These are phyloP conservation scores for Clonostachys byssicola DNA, from an alignment of 2,329 filamentous ascomycete genomes.

Conservation along the genomic window DNA sequence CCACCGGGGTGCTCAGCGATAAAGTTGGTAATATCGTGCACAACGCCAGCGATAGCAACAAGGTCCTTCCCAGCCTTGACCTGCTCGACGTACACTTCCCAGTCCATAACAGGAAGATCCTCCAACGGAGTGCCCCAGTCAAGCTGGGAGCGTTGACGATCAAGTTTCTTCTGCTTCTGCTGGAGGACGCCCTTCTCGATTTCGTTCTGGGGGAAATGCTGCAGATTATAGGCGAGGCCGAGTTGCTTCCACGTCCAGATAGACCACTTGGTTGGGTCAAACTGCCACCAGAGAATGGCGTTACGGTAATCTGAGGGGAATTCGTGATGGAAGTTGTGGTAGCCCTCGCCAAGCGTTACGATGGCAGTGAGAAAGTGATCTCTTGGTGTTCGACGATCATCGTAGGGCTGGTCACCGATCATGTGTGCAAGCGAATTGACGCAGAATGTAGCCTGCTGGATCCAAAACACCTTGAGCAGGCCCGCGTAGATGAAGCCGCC, in stretches of 20 bases:
- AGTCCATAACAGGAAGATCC: slow-evolving; percentile 79
- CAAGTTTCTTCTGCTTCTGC: slow-evolving; percentile 88
- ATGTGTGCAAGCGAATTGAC: slow-evolving; percentile 92
- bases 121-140: slow-evolving; percentile 87
- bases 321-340: slow-evolving; percentile 96
- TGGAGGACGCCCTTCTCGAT: slow-evolving; percentile 89
- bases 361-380: slow-evolving; percentile 84
- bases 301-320: slow-evolving; percentile 93
- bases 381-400: slow-evolving; percentile 86
- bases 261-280: slow-evolving; percentile 87
- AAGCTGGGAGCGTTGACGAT: slow-evolving; percentile 76
- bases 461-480: slow-evolving; percentile 82
- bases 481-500: slow-evolving; percentile 83
- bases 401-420: slow-evolving; percentile 89
- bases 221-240: slow-evolving; percentile 80
- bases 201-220: slow-evolving; percentile 87
- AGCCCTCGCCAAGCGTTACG: slow-evolving; percentile 81
- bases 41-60: slow-evolving; percentile 75
- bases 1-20: slow-evolving; percentile 89
- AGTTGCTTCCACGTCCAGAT: slow-evolving; percentile 84
- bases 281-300: slow-evolving; percentile 86
- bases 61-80: slow-evolving; percentile 73
- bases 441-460: slow-evolving; percentile 90
- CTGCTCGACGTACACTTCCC: slow-evolving; percentile 80
- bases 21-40: slow-evolving; percentile 81